Evolutionary conservation across 1,139 yeast genomes (phyloP), one percentile per base, ranked within the genome.

Genomic region (Debaryomyces coudertii): DNA sequence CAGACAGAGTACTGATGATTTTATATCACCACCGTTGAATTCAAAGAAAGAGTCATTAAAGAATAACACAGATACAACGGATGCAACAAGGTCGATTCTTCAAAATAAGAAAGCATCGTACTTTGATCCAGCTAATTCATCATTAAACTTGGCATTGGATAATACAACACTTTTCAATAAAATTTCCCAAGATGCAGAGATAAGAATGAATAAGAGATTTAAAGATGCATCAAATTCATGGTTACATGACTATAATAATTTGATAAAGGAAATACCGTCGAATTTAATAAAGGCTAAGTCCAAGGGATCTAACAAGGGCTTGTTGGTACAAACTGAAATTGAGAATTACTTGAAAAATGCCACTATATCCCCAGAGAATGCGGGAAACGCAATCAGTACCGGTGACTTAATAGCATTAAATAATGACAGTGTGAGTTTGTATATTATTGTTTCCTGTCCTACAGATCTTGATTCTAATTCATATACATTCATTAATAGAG

Each of bases 401-500:
- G 80, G 80, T 0, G 79, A 75, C 49, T 51, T 75, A 46, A 79
- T 74, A 2, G 61, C 69, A 0, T 45, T 73, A 7, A 48, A 54
- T 16, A 61, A 62, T 7, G 72, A 69, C n/a, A 61, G 62, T 42
- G 56, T 66, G 6, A 58, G 62, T 28, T 57, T 73, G 34, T 69
- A 61, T 43, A 53, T 75, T 9, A 65, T 75, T 2, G 73, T 65
- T 7, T 63, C 58, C 2, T 51, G 61, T 30, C 79, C 79, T 1
- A 52, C 53, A 12, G 49, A 54, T 5, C 53, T 73, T 7, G 58
- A 55, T 4, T 59, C 68, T 0, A 52, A 54, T 9, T 54, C 61
- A 29, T 85, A 79, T 53, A 77, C 87, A 0, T 74, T 82, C 49
- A 67, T 83, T 41, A 77, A 78, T 47, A 70, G 75, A 35, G 76